Evolutionary conservation across 23 red algal genomes (phyloP), one percentile per base, ranked within the genome.

Genomic region (Pyropia haitanensis): DNA sequence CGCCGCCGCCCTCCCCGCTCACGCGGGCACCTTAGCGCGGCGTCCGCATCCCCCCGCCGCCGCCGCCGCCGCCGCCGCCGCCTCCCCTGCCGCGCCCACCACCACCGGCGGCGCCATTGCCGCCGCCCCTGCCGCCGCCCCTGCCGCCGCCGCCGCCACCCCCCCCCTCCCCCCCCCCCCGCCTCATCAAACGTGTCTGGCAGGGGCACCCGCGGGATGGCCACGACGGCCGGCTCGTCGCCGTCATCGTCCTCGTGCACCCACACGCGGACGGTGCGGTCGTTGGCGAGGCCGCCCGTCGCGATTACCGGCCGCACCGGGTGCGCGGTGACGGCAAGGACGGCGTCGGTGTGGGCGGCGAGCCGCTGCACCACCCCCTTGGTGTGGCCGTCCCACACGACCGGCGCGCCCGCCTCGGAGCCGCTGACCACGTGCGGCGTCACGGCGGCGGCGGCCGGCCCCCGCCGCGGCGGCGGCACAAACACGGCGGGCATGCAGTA

Each of bases 201-300:
- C 53, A 18, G 20, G 18, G n/a, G n/a, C 20, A 22, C 53, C 20
- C 53, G n/a, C 16, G 4, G 18, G n/a, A 20, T 22, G 18, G 6
- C 8, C 13, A 6, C 18, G n/a, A 18, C 53, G 5, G n/a, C 53
- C 20, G 53, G n/a, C 0, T 56, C 53, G 53, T 56, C 53, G 5
- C n/a, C n/a, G 8, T 46, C 39, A 46, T 46, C 28, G 65, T 51
- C 30, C 34, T 60, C n/a, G 18, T 61, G 58, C 15, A 22, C 48
- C 93, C 93, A 97, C 29, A 97, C 16, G 50, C 90, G 90, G 70
- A 97, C 81, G 6, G 93, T 87, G 55, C 77, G 71, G 56, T 97
- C 93, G 31, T 73, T 71, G 53, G 90, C 93, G 49, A 97, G 66
- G 15, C 85, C 93, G 60, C 93, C 87, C 13, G 76, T 80, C 10